phyloP scores from a whole-genome alignment of 2,329 filamentous ascomycete genomes.

The Hypoxylon sp. region DNA sequence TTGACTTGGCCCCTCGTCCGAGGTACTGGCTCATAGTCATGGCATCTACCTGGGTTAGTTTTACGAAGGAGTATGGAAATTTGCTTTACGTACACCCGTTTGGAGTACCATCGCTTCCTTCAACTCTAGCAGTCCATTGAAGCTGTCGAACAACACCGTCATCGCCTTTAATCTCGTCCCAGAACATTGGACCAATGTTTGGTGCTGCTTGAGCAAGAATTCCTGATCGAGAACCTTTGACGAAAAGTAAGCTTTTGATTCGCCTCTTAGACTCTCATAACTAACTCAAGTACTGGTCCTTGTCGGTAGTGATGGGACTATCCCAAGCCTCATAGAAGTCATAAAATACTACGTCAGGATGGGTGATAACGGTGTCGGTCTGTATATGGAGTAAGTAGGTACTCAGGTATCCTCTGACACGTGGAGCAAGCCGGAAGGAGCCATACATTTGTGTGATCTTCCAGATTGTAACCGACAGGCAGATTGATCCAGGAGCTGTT shows the following conservation, averaged over 20 bases:
- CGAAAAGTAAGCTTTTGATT: conserved; percentile 32
- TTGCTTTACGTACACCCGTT: conserved; percentile 51
- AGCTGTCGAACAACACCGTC: conserved; percentile 75
- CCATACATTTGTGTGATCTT: conserved; percentile 67
- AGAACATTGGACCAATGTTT: conserved; percentile 74
- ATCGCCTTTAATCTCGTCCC: conserved; percentile 69
- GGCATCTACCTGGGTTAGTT: conserved; percentile 55
- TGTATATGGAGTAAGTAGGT: conserved; percentile 42
- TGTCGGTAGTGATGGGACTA: conserved; percentile 61
- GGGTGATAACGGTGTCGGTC: conserved; percentile 63
- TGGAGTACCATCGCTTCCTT: conserved; percentile 63
- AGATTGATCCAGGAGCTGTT: conserved; percentile 69
- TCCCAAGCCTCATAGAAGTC: conserved; percentile 75
- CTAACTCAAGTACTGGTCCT: conserved; percentile 61
- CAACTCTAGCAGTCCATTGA: conserved; percentile 76
- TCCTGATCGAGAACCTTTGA: conserved; percentile 63
- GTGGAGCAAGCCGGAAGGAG: background rate
- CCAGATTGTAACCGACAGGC: conserved; percentile 71
- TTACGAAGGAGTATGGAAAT: background rate
- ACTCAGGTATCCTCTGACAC: background rate
- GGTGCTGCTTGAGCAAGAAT: conserved; percentile 75
- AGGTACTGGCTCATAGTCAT: conserved; percentile 74
- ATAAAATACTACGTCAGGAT: conserved; percentile 68
- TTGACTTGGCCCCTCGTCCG: conserved; percentile 73
- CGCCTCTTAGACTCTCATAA: background rate